A percentile compares a stretch with the other conserved stretches of the same genome.
phyloP scores from a whole-genome alignment of 257 asterid genomes.

The Leptodermis oblonga region DNA sequence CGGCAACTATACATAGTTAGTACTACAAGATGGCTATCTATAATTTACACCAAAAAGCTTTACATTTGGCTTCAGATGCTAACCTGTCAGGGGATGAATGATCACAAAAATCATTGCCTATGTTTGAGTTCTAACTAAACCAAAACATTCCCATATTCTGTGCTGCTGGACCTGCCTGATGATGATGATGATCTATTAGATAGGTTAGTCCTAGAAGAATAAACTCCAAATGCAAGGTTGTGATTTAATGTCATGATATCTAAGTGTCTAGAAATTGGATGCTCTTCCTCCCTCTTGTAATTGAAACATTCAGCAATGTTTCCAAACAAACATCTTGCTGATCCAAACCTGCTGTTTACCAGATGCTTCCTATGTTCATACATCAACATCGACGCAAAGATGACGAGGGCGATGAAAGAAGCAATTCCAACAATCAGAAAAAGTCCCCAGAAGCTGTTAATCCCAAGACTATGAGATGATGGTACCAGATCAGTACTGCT shows the following conservation, averaged over 20 bases:
- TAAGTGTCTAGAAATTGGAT: background rate
- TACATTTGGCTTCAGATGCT: background rate
- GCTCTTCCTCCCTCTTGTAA: background rate
- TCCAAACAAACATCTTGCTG: background rate
- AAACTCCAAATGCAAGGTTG: background rate
- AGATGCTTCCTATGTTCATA: conserved; percentile 8
- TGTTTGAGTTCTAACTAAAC: background rate
- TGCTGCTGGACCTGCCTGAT: background rate
- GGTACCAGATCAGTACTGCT: background rate
- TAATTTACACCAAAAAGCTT: background rate
- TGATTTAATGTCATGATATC: conserved; percentile 1
- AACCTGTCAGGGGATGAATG: too few relatives aligned
- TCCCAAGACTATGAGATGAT: conserved; percentile 38
- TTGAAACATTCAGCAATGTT: background rate
- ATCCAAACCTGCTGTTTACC: background rate
- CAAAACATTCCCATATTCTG: background rate
- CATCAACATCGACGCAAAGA: background rate
- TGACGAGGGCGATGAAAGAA: conserved; percentile 16
- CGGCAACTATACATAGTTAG: too few relatives aligned
- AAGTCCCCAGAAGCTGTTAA: conserved; percentile 53
- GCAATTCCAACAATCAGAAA: conserved; percentile 35
- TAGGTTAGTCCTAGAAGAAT: background rate
- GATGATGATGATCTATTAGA: background rate
- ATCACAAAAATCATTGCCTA: too few relatives aligned
- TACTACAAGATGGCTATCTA: too few relatives aligned